Evolutionary conservation across 257 asterid genomes (phyloP).

Genomic region (Capsicum chinense): DNA sequence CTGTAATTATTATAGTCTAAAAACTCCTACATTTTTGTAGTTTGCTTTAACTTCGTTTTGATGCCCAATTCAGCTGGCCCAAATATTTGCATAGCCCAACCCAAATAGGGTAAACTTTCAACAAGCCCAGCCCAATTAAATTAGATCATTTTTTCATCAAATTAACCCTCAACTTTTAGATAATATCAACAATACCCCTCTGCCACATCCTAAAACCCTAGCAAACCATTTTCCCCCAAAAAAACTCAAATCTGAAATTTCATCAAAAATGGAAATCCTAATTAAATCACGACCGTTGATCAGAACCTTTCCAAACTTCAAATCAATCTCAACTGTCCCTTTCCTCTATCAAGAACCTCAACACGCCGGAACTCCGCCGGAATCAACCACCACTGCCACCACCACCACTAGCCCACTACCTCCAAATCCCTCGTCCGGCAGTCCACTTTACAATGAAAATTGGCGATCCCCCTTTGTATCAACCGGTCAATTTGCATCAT

Average conservation of each 20-base stretch:
- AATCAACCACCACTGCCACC: slow-evolving; percentile 47
- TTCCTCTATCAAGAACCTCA: slow-evolving; percentile 71
- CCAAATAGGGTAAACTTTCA: too few species aligned
- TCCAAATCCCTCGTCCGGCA: slow-evolving; percentile 77
- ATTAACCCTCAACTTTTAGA: background rate
- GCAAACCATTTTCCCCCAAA: background rate
- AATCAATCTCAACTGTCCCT: slow-evolving; percentile 69
- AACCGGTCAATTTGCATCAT: slow-evolving; percentile 37
- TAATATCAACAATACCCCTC: slow-evolving; percentile 1
- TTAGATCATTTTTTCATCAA: background rate
- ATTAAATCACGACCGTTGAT: slow-evolving; percentile 60
- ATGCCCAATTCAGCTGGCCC: background rate
- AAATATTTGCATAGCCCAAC: background rate
- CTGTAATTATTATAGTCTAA: too few species aligned
- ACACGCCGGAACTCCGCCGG: slow-evolving; percentile 49
- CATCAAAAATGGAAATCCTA: slow-evolving; percentile 40
- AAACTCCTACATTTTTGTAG: too few species aligned
- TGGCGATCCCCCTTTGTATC: slow-evolving; percentile 60
- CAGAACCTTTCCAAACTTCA: slow-evolving; percentile 36
- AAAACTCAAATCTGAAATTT: background rate
- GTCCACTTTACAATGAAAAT: slow-evolving; percentile 69
- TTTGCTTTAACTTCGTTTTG: too few species aligned
- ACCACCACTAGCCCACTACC: slow-evolving; percentile 71
- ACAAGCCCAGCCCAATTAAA: background rate
- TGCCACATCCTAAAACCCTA: slow-evolving; percentile 10